phyloP scores from a whole-genome alignment of 768 basidiomycete genomes.

The Clathrus columnatus region DNA sequence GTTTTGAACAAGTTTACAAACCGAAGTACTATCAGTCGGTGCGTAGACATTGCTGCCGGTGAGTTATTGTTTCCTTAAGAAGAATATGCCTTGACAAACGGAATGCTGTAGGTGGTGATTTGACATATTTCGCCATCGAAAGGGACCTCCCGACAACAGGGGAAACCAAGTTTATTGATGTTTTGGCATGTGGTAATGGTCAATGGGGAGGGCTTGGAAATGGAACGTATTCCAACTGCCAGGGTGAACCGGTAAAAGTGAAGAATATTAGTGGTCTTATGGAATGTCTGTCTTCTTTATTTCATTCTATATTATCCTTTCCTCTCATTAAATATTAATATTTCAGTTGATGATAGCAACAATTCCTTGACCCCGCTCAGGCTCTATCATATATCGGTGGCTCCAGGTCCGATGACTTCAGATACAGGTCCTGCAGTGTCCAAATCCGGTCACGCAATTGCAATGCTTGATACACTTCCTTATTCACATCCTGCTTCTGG shows the following conservation, averaged over 20 bases:
- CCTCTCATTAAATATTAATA: background rate
- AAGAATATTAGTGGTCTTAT: constrained; percentile 73
- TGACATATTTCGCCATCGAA: constrained; percentile 72
- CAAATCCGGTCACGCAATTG: constrained; percentile 61
- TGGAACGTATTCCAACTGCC: constrained; percentile 56
- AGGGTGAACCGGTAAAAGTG: constrained; percentile 60
- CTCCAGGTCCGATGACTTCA: constrained; percentile 26
- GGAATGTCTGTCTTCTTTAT: constrained; percentile 58
- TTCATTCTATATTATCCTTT: background rate
- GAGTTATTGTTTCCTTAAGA: constrained; percentile 13
- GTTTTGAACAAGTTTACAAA: constrained; percentile 55
- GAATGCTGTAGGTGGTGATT: constrained; percentile 49
- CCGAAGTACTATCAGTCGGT: constrained; percentile 43
- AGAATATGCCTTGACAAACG: background rate
- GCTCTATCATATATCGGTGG: constrained; percentile 56
- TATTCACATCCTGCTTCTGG: constrained; percentile 34
- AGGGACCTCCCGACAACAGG: constrained; percentile 23
- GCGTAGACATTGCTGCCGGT: constrained; percentile 61
- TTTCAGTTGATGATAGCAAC: constrained; percentile 55
- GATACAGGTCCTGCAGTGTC: constrained; percentile 10
- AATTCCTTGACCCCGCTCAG: constrained; percentile 53
- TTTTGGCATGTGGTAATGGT: constrained; percentile 78
- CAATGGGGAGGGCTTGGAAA: constrained; percentile 72
- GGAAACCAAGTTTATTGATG: constrained; percentile 34
- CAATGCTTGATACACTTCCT: constrained; percentile 55